A percentile compares a stretch with the other conserved stretches of the same genome.
phyloP scores from a whole-genome alignment of 1,139 yeast genomes.

The Debaryomyces fabryi region DNA sequence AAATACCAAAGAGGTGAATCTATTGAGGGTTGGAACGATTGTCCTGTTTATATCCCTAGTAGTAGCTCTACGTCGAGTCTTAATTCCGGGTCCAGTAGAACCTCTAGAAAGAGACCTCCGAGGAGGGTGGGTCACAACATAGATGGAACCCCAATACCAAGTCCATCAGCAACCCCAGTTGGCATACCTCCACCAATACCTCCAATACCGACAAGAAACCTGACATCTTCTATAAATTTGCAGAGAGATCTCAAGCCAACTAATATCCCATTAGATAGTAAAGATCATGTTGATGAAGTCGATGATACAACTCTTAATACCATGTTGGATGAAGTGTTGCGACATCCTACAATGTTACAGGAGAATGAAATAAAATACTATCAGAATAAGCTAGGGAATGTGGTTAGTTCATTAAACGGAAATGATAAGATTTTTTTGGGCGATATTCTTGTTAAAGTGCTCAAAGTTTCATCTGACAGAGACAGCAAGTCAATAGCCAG shows the following conservation, averaged over 20 bases:
- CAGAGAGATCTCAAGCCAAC: neutral
- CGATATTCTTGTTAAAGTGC: slow-evolving; percentile 12
- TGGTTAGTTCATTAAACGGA: neutral
- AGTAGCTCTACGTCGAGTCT: slow-evolving; percentile 8
- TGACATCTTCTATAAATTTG: slow-evolving; percentile 6
- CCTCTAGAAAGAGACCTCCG: slow-evolving; percentile 13
- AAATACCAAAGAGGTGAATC: slow-evolving; percentile 43
- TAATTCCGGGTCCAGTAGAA: slow-evolving; percentile 5
- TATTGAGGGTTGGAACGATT: slow-evolving; percentile 53
- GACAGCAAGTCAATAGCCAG: slow-evolving; percentile 12
- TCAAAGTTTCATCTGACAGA: slow-evolving; percentile 11
- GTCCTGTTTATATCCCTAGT: slow-evolving; percentile 28
- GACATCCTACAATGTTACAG: slow-evolving; percentile 1
- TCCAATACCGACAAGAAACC: neutral
- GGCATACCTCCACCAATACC: slow-evolving; percentile 5
- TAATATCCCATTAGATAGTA: neutral
- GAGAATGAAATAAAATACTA: slow-evolving; percentile 4
- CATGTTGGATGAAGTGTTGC: slow-evolving; percentile 2
- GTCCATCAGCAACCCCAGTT: neutral
- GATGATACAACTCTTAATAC: slow-evolving; percentile 4
- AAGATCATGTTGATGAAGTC: neutral
- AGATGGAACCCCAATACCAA: slow-evolving; percentile 2
- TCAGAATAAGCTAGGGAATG: slow-evolving; percentile 1
- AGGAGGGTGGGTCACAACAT: slow-evolving; percentile 13
- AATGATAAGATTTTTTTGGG: slow-evolving; percentile 23